Evolutionary conservation across 2,329 filamentous ascomycete genomes (phyloP), one percentile per base, ranked within the genome.

Genomic region (Fusarium ramigenum): DNA sequence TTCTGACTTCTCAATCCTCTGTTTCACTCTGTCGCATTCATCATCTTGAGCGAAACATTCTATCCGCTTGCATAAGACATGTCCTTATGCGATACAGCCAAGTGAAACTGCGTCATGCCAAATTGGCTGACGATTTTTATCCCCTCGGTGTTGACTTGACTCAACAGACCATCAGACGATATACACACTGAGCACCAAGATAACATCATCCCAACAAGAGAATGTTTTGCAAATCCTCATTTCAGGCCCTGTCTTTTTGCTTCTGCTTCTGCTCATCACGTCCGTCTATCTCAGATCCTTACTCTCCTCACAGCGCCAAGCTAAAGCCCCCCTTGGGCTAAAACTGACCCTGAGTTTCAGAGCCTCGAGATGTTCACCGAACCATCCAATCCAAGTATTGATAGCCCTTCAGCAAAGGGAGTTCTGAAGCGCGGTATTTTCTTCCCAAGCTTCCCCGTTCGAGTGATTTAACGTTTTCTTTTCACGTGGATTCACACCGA

Each of bases 281-380:
- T 37, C 63, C 49, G 60, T 66, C 23, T 69, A 69, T 60, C 61
- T 60, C 47, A 40, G 50, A 68, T 67, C 64, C 30, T 54, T 69
- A 30, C 50, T 54, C 52, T 58, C 44, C 36, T 56, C 21, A 19
- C 59, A 37, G 32, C 52, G 62, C 65, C 60, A 60, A 66, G 62
- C 65, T 52, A 49, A 63, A n/a, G 39, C 40, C 69, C 49, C 57
- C 69, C 73, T 66, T 76, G 69, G 58, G 40, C 49, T 64, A 63
- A 74, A 74, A 66, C 72, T 30, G 30, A 66, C 63, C 61, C 70
- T 60, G 61, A 72, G 75, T 77, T 77, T 77, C 75, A 77, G 75
- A 77, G 34, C 30, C n/a, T 47, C 39, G 43, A 72, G 21, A 73
- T 58, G 39, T 62, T 69, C 46, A 36, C 68, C 66, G 56, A 77